phyloP scores from a whole-genome alignment of 768 basidiomycete species.

The Tricholoma hemisulphureum region DNA sequence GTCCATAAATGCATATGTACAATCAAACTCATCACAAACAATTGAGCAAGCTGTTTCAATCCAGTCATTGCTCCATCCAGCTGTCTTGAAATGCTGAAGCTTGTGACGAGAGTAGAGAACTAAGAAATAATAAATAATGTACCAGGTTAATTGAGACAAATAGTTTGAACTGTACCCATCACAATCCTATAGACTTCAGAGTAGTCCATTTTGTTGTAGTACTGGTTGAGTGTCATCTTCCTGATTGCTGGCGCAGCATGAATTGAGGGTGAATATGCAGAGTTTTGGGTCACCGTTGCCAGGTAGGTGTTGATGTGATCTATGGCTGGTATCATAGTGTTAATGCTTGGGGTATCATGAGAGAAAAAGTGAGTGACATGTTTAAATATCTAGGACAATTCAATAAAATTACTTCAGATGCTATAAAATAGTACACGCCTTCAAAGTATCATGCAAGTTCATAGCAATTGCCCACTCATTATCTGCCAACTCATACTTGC shows the following conservation, averaged over 20 bases:
- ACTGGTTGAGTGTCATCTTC: slow-evolving; percentile 28
- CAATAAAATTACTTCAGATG: not conserved
- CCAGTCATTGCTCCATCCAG: slow-evolving; percentile 29
- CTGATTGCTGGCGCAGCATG: slow-evolving; percentile 17
- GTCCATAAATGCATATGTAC: not conserved
- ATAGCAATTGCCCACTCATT: slow-evolving; percentile 28
- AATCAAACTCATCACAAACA: slow-evolving; percentile 18
- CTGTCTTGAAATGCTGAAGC: slow-evolving; percentile 30
- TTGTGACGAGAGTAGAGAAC: slow-evolving; percentile 37
- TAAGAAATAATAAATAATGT: slow-evolving; percentile 2
- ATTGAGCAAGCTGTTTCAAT: slow-evolving; percentile 24
- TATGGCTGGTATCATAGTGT: slow-evolving; percentile 37
- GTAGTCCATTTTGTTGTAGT: slow-evolving; percentile 23
- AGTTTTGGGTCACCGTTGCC: slow-evolving; percentile 2
- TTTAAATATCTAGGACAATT: slow-evolving; percentile 21
- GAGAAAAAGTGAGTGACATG: slow-evolving; percentile 32
- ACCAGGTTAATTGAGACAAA: not conserved
- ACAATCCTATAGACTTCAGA: slow-evolving; percentile 28
- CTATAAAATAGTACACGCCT: slow-evolving; percentile 16
- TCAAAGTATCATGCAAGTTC: slow-evolving; percentile 26
- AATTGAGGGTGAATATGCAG: slow-evolving; percentile 12
- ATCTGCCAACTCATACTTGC: slow-evolving; percentile 16
- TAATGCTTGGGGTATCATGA: slow-evolving; percentile 19
- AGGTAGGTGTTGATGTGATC: slow-evolving; percentile 29
- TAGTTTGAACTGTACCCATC: slow-evolving; percentile 31